Percentiles rank a stretch among this genome's conserved stretches.
Evolutionary conservation across 495 filamentous ascomycete genomes (phyloP).

Genomic region (Stereocaulon alpinum): DNA sequence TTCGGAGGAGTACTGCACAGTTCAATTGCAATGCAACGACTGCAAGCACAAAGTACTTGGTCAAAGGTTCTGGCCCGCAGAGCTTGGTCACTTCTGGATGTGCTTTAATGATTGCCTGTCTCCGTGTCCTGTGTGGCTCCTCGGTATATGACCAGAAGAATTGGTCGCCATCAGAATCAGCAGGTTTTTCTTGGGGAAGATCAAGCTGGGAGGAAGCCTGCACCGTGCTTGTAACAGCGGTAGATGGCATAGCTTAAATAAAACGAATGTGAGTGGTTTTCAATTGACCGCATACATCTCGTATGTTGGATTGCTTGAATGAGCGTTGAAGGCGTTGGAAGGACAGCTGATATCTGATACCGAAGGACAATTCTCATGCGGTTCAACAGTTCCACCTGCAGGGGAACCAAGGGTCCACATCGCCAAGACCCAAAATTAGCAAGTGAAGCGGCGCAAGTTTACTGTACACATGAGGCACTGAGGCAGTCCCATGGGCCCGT

Average conservation of each 20-base stretch:
- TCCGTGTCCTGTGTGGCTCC: slow-evolving; percentile 86
- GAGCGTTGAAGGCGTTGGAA: not conserved
- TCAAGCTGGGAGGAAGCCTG: slow-evolving; percentile 1
- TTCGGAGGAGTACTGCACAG: slow-evolving; percentile 68
- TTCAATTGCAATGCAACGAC: slow-evolving; percentile 76
- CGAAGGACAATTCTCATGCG: not conserved
- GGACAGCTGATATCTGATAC: too few species aligned
- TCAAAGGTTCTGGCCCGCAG: slow-evolving; percentile 91
- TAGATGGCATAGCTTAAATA: slow-evolving; percentile 1
- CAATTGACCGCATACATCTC: not conserved
- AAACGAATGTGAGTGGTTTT: not conserved
- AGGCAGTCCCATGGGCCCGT: not conserved
- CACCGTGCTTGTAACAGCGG: slow-evolving; percentile 2
- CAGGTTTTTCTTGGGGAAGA: not conserved
- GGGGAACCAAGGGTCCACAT: not conserved
- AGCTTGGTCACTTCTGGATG: slow-evolving; percentile 98
- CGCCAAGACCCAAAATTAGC: not conserved
- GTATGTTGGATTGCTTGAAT: not conserved
- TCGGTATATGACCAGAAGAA: slow-evolving; percentile 97
- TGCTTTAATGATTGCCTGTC: slow-evolving; percentile 93
- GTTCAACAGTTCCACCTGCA: not conserved
- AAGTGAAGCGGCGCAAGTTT: not conserved
- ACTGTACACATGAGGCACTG: too few species aligned
- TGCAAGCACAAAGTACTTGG: slow-evolving; percentile 79
- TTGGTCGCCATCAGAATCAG: slow-evolving; percentile 32